Conservation (phyloP, 2,329 filamentous ascomycete genomes). For the Ascochyta clinopodiicola region DNA sequence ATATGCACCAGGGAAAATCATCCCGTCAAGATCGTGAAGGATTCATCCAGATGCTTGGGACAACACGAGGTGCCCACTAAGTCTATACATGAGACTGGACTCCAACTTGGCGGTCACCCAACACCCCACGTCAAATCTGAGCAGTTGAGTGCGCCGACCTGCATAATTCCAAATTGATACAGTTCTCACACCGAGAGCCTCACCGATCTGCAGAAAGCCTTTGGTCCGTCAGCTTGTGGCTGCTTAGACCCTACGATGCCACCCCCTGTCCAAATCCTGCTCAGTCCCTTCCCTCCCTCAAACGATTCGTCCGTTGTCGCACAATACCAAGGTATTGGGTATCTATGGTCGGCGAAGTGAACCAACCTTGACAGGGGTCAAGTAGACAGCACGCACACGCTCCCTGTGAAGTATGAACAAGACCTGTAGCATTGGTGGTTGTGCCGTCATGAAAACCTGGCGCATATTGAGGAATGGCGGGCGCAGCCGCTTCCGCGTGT, state of each 20-base stretch:
- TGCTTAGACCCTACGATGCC: background rate
- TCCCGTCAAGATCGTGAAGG: constrained; percentile 9
- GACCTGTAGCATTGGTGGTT: background rate
- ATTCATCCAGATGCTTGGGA: constrained; percentile 1
- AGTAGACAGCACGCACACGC: no score
- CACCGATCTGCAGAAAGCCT: constrained; percentile 1
- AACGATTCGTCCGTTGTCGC: constrained; percentile 9
- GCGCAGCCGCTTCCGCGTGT: no score
- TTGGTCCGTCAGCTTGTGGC: background rate
- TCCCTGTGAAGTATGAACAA: background rate
- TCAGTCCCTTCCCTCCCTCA: background rate
- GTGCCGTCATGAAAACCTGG: background rate
- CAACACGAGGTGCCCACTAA: background rate
- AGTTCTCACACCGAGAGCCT: background rate
- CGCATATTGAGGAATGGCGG: background rate
- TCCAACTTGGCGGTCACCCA: background rate
- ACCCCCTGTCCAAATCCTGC: background rate
- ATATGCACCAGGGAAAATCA: background rate
- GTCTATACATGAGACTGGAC: background rate
- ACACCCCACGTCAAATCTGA: background rate
- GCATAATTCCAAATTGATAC: background rate
- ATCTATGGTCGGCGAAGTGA: constrained; percentile 2
- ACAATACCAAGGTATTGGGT: background rate
- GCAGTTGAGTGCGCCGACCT: background rate
- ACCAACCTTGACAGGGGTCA: background rate